Evolutionary conservation across 192 early-diverging fungal genomes (phyloP).

Genomic region (Linnemannia zychae): DNA sequence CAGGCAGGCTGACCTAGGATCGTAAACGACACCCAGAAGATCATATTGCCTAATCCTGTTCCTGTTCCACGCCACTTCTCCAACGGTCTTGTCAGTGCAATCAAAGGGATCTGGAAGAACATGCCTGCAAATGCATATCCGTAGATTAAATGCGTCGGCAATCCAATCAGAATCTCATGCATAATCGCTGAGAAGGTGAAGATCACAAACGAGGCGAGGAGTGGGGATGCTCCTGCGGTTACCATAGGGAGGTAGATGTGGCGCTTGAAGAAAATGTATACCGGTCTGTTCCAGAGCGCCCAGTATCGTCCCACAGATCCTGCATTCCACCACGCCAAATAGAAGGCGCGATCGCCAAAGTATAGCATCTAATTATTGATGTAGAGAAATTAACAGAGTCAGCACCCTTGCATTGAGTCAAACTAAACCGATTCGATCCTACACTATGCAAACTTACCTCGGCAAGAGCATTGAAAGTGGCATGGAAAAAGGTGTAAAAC

Average conservation of each 20-base stretch:
- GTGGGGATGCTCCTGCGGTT: slow-evolving; percentile 71
- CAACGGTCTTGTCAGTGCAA: slow-evolving; percentile 75
- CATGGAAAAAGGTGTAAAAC: slow-evolving; percentile 90
- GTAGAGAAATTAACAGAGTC: neutral
- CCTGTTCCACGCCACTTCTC: slow-evolving; percentile 79
- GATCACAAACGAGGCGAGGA: slow-evolving; percentile 70
- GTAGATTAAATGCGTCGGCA: slow-evolving; percentile 83
- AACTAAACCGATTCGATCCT: too few species aligned
- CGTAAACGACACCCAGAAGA: slow-evolving; percentile 88
- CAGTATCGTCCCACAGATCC: slow-evolving; percentile 85
- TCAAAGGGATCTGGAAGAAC: slow-evolving; percentile 83
- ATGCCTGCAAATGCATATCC: slow-evolving; percentile 89
- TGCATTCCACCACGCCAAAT: slow-evolving; percentile 93
- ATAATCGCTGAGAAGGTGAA: slow-evolving; percentile 87
- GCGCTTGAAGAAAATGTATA: slow-evolving; percentile 89
- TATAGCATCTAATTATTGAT: slow-evolving; percentile 65
- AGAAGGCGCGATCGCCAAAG: slow-evolving; percentile 92
- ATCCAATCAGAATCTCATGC: slow-evolving; percentile 89
- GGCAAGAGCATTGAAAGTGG: slow-evolving; percentile 81
- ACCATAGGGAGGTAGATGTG: slow-evolving; percentile 91
- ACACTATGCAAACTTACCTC: slow-evolving; percentile 60
- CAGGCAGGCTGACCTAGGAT: slow-evolving; percentile 84
- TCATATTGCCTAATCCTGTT: slow-evolving; percentile 79
- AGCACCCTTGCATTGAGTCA: too few species aligned
- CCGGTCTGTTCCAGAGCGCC: slow-evolving; percentile 93